Percentiles rank a stretch among this genome's conserved stretches.
These are phyloP conservation scores for Alnus glutinosa DNA, from an alignment of 306 rosid genomes.

Conservation along the genomic window DNA sequence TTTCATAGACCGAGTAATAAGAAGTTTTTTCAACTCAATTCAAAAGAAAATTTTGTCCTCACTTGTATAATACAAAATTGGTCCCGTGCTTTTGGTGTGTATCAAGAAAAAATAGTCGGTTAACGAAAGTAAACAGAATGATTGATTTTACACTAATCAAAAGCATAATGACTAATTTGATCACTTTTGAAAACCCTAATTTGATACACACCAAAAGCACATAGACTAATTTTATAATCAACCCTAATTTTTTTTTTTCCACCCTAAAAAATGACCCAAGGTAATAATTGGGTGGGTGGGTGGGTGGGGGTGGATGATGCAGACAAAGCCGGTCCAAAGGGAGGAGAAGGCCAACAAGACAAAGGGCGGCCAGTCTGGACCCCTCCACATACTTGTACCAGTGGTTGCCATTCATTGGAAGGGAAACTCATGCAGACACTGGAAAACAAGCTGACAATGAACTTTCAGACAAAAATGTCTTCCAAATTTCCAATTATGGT, in stretches of 20 bases:
- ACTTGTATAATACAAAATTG: too few relatives aligned
- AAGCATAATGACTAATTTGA: too few relatives aligned
- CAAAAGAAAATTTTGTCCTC: too few relatives aligned
- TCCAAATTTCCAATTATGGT: slow-evolving; percentile 24
- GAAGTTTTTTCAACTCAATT: too few relatives aligned
- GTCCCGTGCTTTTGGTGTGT: too few relatives aligned
- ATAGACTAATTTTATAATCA: too few relatives aligned
- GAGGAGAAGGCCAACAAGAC: slow-evolving; percentile 23
- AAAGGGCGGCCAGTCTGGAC: slow-evolving; percentile 27
- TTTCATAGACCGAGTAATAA: too few relatives aligned
- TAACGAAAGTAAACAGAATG: too few relatives aligned
- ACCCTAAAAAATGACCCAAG: background rate
- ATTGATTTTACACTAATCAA: too few relatives aligned
- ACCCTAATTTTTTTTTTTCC: background rate
- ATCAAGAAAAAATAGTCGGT: too few relatives aligned
- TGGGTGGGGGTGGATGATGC: slow-evolving; percentile 7
- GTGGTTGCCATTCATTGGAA: slow-evolving; percentile 13
- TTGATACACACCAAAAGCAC: too few relatives aligned
- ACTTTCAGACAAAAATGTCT: slow-evolving; percentile 33
- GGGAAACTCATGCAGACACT: background rate
- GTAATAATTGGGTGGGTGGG: background rate
- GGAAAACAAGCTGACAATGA: slow-evolving; percentile 15
- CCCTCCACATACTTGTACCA: slow-evolving; percentile 29
- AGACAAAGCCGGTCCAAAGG: slow-evolving; percentile 37
- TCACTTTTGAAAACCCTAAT: too few relatives aligned